These are phyloP conservation scores for Sergeia podlipaevii DNA, from an alignment of 208 protist species.

Conservation along the genomic window DNA sequence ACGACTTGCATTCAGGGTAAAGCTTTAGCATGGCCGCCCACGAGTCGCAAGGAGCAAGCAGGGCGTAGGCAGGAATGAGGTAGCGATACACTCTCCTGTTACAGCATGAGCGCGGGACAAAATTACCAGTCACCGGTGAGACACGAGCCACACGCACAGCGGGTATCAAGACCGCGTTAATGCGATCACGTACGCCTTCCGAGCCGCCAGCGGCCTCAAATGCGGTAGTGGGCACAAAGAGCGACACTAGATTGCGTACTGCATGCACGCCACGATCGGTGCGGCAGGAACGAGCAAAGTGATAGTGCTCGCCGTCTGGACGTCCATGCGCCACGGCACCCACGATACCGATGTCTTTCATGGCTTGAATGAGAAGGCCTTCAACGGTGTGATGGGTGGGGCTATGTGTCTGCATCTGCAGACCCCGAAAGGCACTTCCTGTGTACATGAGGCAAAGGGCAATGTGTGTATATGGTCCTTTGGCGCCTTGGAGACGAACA, in stretches of 20 bases:
- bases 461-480: slow-evolving; percentile 53
- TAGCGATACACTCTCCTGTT: slow-evolving; percentile 80
- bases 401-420: slow-evolving; percentile 78
- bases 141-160: slow-evolving; percentile 49
- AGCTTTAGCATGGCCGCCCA: slow-evolving; percentile 34
- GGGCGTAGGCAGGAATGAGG: slow-evolving; percentile 70
- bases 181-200: slow-evolving; percentile 13
- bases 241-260: slow-evolving; percentile 65
- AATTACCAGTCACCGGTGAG: slow-evolving; percentile 50
- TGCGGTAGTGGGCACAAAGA: slow-evolving; percentile 44
- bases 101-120: slow-evolving; percentile 75
- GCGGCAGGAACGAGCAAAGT: slow-evolving; percentile 72
- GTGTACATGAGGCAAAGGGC: slow-evolving; percentile 67
- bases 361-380: slow-evolving; percentile 66
- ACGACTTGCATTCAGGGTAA: slow-evolving; percentile 21
- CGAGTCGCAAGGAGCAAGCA: slow-evolving; percentile 55
- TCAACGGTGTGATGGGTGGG: slow-evolving; percentile 80
- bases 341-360: slow-evolving; percentile 61
- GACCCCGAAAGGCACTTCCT: slow-evolving; percentile 58
- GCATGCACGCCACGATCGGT: slow-evolving; percentile 87
- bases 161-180: slow-evolving; percentile 42
- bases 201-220: slow-evolving; percentile 25
- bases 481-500: slow-evolving; percentile 41
- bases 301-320: slow-evolving; percentile 21
- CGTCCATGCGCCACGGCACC: slow-evolving; percentile 30